A percentile compares a stretch with the other conserved stretches of the same genome.
phyloP scores from a whole-genome alignment of 768 basidiomycete genomes.

The Sarcodon sp. region DNA sequence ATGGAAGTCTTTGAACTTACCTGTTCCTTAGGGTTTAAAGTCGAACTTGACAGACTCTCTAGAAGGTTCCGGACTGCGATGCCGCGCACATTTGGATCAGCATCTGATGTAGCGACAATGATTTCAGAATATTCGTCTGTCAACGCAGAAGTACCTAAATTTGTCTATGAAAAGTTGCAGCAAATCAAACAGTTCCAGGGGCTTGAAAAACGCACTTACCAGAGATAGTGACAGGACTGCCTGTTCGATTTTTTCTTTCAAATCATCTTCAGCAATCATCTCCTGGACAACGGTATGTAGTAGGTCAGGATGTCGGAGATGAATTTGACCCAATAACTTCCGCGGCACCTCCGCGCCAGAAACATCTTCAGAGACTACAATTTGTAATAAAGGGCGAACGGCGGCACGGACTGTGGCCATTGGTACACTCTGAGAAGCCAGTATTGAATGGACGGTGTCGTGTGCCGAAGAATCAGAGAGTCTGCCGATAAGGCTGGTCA shows the following conservation, averaged over 20 bases:
- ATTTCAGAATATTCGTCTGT: constrained; percentile 17
- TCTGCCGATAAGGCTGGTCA: constrained; percentile 18
- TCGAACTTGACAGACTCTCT: constrained; percentile 17
- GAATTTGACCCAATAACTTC: constrained; percentile 37
- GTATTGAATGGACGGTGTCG: constrained; percentile 16
- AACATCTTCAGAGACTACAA: constrained; percentile 4
- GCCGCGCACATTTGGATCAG: constrained; percentile 46
- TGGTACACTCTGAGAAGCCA: constrained; percentile 15
- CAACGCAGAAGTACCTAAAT: neutral
- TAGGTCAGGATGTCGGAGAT: constrained; percentile 49
- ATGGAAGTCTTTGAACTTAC: constrained; percentile 19
- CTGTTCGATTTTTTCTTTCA: constrained; percentile 33
- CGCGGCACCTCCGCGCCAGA: neutral
- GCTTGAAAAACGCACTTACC: constrained; percentile 18
- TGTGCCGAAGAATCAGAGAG: constrained; percentile 16
- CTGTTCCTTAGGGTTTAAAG: constrained; percentile 24
- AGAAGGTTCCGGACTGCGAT: constrained; percentile 48
- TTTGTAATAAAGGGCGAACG: constrained; percentile 6
- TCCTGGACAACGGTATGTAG: constrained; percentile 30
- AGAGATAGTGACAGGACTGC: constrained; percentile 46
- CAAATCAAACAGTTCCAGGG: no score
- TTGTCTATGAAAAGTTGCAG: neutral
- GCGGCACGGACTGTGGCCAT: constrained; percentile 8
- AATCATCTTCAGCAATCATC: constrained; percentile 15
- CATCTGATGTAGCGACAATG: constrained; percentile 42